Evolutionary conservation across 2,329 filamentous ascomycete genomes (phyloP).

Genomic region (Paraconiothyrium sp.): DNA sequence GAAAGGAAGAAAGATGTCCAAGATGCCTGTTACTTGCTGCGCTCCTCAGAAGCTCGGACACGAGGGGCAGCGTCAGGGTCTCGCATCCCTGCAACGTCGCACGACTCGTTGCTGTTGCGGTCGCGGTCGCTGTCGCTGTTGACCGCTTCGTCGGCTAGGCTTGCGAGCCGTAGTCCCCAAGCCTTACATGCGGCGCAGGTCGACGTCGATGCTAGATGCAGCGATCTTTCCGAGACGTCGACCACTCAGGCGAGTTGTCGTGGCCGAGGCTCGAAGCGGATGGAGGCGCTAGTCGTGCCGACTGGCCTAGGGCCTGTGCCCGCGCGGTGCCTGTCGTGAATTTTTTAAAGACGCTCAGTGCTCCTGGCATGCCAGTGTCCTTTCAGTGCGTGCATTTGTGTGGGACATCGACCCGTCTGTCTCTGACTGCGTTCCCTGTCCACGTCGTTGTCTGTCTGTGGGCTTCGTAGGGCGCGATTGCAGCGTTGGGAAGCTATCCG

Average conservation of each 20-base stretch:
- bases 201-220: constrained; percentile 33
- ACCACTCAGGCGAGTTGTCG: constrained; percentile 29
- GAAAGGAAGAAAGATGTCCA: not conserved
- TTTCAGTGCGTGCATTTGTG: constrained; percentile 8
- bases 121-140: not conserved
- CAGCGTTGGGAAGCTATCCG: not conserved
- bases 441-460: not conserved
- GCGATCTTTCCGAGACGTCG: constrained; percentile 31
- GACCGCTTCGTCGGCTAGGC: constrained; percentile 1
- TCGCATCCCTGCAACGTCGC: not conserved
- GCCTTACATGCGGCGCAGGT: constrained; percentile 25
- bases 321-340: constrained; percentile 1
- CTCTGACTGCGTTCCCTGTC: not conserved
- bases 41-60: constrained; percentile 11
- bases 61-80: constrained; percentile 3
- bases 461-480: not conserved
- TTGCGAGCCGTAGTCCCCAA: constrained; percentile 3
- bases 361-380: constrained; percentile 4
- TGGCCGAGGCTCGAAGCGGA: constrained; percentile 3
- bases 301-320: constrained; percentile 11
- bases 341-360: constrained; percentile 6
- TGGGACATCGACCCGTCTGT: constrained; percentile 1
- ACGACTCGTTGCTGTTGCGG: not conserved
- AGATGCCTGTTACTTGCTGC: not conserved
- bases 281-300: constrained; percentile 9